These are phyloP conservation scores for Cyclocybe aegerita DNA, from an alignment of 768 basidiomycete species.

Conservation along the genomic window DNA sequence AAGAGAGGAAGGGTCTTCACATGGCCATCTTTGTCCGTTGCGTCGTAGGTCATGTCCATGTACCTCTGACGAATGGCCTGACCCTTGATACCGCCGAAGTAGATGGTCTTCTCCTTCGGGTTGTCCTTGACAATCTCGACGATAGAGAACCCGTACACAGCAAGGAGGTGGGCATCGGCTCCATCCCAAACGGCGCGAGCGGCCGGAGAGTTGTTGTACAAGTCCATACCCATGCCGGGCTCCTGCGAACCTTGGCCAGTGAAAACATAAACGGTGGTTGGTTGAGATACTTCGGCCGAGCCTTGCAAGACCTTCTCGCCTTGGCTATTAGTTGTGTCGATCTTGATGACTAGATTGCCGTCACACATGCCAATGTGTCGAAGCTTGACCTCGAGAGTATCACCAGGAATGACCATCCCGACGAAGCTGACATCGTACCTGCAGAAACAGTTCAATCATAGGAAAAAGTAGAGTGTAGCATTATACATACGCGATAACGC, in stretches of 20 bases:
- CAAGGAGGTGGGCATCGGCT: constrained; percentile 89
- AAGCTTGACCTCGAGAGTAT: constrained; percentile 83
- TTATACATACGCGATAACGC: constrained; percentile 76
- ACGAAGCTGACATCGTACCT: constrained; percentile 95
- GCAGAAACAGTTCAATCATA: constrained; percentile 6
- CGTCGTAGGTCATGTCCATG: constrained; percentile 99
- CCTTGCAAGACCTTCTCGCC: constrained; percentile 94
- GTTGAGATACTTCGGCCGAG: constrained; percentile 90
- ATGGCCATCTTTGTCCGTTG: constrained; percentile 93
- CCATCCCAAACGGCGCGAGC: constrained; percentile 97
- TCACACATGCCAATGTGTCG: constrained; percentile 90
- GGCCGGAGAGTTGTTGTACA: constrained; percentile 90
- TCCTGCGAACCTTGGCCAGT: constrained; percentile 99
- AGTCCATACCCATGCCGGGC: constrained; percentile 98
- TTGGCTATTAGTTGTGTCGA: constrained; percentile 79
- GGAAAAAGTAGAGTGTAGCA: constrained; percentile 2
- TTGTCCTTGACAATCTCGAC: constrained; percentile 98
- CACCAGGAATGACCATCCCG: constrained; percentile 94
- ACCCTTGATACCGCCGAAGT: constrained; percentile 99
- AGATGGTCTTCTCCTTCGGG: constrained; percentile 96
- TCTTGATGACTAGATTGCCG: constrained; percentile 89
- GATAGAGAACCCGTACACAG: constrained; percentile 98
- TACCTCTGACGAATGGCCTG: constrained; percentile 98
- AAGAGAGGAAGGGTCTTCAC: constrained; percentile 97
- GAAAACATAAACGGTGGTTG: constrained; percentile 93